phyloP scores from a whole-genome alignment of 2,329 filamentous ascomycete genomes.

The Leptographium flavum region DNA sequence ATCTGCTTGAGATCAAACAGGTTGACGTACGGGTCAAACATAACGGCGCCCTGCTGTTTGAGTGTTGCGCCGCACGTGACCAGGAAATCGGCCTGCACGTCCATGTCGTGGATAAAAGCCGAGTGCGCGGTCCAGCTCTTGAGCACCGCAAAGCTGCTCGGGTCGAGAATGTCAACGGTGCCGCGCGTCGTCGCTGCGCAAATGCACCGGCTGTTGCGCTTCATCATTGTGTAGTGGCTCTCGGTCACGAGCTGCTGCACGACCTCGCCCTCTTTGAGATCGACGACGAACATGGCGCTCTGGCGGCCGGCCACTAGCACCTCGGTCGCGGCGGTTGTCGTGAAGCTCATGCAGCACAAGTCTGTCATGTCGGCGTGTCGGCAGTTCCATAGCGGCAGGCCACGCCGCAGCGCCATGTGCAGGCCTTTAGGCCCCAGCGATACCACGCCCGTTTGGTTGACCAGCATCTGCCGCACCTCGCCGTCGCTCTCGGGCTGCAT shows the following conservation, averaged over 20 bases:
- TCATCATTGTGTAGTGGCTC: conserved; percentile 82
- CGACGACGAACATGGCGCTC: conserved; percentile 66
- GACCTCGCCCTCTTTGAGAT: conserved; percentile 56
- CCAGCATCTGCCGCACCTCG: conserved; percentile 71
- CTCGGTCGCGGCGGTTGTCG: conserved; percentile 67
- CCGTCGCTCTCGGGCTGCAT: conserved; percentile 63
- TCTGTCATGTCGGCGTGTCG: conserved; percentile 55
- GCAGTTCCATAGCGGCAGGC: conserved; percentile 79
- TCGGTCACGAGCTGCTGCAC: conserved; percentile 38
- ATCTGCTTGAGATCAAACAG: conserved; percentile 92
- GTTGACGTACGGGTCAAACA: conserved; percentile 85
- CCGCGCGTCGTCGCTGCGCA: conserved; percentile 80
- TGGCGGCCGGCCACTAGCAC: conserved; percentile 82
- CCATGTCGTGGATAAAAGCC: conserved; percentile 88
- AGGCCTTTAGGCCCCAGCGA: conserved; percentile 71
- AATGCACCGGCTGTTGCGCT: conserved; percentile 65
- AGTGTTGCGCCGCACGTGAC: conserved; percentile 90
- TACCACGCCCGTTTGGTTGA: conserved; percentile 82
- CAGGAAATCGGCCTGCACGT: conserved; percentile 86
- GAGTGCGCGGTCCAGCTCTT: conserved; percentile 87
- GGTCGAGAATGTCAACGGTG: conserved; percentile 73
- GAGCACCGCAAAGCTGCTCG: conserved; percentile 60
- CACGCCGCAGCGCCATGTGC: conserved; percentile 76
- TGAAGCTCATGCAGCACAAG: conserved; percentile 89
- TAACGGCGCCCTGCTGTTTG: conserved; percentile 59